These are phyloP conservation scores for Dactylellina parvicollis DNA, from an alignment of 2,329 filamentous ascomycete genomes.

Conservation along the genomic window DNA sequence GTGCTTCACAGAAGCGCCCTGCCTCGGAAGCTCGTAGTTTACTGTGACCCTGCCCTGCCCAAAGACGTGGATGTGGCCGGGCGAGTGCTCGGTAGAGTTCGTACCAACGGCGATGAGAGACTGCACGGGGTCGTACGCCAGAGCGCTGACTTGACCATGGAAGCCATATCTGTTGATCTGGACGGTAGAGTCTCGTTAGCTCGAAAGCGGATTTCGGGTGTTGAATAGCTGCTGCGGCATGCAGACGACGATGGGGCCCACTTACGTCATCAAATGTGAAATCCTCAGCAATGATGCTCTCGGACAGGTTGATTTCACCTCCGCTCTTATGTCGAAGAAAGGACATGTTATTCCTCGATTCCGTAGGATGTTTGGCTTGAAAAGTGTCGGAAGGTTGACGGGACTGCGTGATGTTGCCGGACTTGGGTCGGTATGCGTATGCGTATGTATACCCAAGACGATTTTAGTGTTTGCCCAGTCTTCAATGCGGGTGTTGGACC, in stretches of 20 bases:
- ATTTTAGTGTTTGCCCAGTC: too few species aligned
- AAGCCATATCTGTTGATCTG: constrained; percentile 56
- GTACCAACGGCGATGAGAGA: constrained; percentile 93
- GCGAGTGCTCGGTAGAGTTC: constrained; percentile 76
- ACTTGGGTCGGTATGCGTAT: not conserved
- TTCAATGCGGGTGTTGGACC: not conserved
- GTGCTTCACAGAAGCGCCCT: constrained; percentile 77
- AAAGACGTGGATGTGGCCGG: constrained; percentile 86
- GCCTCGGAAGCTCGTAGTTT: constrained; percentile 75
- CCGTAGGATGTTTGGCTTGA: not conserved
- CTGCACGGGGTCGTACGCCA: constrained; percentile 93
- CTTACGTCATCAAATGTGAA: constrained; percentile 51
- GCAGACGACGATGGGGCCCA: constrained; percentile 4
- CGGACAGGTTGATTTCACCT: constrained; percentile 34
- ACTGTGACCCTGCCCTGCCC: constrained; percentile 83
- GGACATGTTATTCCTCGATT: constrained; percentile 27
- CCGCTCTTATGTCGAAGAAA: constrained; percentile 37
- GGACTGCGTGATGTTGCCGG: constrained; percentile 2
- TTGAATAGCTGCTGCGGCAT: constrained; percentile 1
- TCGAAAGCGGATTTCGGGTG: not conserved
- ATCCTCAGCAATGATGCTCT: constrained; percentile 27
- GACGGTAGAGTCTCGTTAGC: constrained; percentile 22
- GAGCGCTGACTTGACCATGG: constrained; percentile 70
- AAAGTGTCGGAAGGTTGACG: not conserved
- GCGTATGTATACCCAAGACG: too few species aligned